phyloP scores from a whole-genome alignment of 768 basidiomycete species.

The Xerocomellus intermedius region DNA sequence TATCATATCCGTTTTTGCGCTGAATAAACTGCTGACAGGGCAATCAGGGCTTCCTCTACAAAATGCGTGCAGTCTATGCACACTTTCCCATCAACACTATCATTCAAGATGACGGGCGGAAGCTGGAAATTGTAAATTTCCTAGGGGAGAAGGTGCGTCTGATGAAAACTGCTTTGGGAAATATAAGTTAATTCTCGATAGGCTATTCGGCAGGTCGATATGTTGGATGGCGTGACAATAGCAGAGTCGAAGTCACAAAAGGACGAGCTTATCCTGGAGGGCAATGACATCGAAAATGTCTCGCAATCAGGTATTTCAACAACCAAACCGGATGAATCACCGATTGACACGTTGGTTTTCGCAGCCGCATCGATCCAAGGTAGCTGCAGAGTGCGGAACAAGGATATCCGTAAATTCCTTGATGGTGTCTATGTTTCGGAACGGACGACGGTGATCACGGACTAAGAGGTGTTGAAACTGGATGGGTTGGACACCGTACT shows the following conservation, averaged over 20 bases:
- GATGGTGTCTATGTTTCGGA: constrained; percentile 92
- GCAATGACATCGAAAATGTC: constrained; percentile 95
- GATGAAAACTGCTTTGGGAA: background rate
- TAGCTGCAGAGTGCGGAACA: constrained; percentile 95
- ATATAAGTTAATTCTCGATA: constrained; percentile 29
- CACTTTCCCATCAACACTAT: constrained; percentile 99
- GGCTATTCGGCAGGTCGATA: constrained; percentile 89
- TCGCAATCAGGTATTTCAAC: constrained; percentile 80
- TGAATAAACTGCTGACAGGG: constrained; percentile 3
- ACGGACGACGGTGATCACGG: constrained; percentile 57
- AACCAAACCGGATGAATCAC: background rate
- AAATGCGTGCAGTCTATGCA: constrained; percentile 99
- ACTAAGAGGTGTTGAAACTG: constrained; percentile 28
- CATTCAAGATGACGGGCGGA: constrained; percentile 69
- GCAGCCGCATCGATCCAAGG: constrained; percentile 96
- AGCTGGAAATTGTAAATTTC: constrained; percentile 93
- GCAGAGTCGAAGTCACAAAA: constrained; percentile 89
- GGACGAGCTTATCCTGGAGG: constrained; percentile 91
- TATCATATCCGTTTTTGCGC: constrained; percentile 1
- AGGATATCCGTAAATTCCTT: constrained; percentile 99
- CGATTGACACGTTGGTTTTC: constrained; percentile 11
- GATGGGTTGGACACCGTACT: constrained; percentile 12
- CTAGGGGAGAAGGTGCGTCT: constrained; percentile 82
- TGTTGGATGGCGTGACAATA: constrained; percentile 86
- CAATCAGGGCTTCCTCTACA: constrained; percentile 93